phyloP scores from a whole-genome alignment of 345 rosid genomes.

The Citrus medica region DNA sequence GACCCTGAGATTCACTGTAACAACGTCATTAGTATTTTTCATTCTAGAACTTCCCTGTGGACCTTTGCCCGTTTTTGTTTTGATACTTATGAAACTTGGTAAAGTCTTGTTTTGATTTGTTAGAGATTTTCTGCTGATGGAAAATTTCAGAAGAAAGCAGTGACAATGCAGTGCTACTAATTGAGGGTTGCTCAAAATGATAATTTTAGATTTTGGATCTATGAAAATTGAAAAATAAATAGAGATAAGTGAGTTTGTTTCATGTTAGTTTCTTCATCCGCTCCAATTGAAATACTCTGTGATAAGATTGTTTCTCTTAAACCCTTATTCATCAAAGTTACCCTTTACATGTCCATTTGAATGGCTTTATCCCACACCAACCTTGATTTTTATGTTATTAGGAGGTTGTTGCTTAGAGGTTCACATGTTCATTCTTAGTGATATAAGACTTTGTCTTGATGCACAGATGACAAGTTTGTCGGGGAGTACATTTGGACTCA shows the following conservation, averaged over 20 bases:
- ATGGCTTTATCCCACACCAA: not conserved
- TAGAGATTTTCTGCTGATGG: not conserved
- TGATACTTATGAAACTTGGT: too few relatives aligned
- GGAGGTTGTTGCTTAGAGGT: not conserved
- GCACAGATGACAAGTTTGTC: not conserved
- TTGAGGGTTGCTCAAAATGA: not conserved
- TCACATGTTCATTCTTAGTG: not conserved
- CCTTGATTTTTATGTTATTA: not conserved
- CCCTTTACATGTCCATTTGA: not conserved
- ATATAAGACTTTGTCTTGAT: too few relatives aligned
- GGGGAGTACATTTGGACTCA: slow-evolving; percentile 5
- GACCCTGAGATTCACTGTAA: too few relatives aligned
- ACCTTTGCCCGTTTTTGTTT: too few relatives aligned
- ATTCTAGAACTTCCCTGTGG: not conserved
- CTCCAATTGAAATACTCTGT: not conserved
- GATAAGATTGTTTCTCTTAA: not conserved
- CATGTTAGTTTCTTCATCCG: not conserved
- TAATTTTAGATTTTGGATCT: not conserved
- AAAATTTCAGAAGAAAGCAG: not conserved
- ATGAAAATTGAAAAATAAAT: not conserved
- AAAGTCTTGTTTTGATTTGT: too few relatives aligned
- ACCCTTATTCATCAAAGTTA: not conserved
- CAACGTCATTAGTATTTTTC: too few relatives aligned
- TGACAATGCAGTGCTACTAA: not conserved
- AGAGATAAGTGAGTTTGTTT: not conserved